Evolutionary conservation across 345 rosid species (phyloP).

Genomic region (Eucalyptus marginata): DNA sequence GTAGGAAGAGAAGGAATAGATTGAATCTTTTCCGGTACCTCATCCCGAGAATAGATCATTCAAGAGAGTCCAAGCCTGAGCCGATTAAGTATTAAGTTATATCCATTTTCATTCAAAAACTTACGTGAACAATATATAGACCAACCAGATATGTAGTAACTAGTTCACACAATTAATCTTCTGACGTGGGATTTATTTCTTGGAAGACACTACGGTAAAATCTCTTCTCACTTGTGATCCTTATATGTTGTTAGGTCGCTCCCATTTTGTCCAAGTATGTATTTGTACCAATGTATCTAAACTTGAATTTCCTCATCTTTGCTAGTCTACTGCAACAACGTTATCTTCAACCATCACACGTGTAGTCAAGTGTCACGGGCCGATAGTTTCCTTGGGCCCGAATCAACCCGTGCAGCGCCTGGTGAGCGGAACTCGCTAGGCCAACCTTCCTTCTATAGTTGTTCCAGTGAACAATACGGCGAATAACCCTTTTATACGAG

Average conservation of each 20-base stretch:
- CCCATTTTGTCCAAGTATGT: neutral
- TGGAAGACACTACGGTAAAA: neutral
- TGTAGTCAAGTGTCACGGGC: neutral
- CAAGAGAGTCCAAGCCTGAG: neutral
- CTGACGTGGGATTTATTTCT: neutral
- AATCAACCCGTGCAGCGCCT: no score
- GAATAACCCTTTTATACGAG: no score
- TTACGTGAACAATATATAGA: neutral
- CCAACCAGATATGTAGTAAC: neutral
- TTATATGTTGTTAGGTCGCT: neutral
- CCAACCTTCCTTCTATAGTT: no score
- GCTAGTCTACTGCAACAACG: neutral
- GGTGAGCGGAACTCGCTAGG: no score
- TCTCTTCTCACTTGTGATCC: neutral
- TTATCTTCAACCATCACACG: neutral
- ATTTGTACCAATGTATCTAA: neutral
- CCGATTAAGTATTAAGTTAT: neutral
- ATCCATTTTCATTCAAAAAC: neutral
- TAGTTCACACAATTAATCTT: neutral
- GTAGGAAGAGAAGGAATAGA: neutral
- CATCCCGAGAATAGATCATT: neutral
- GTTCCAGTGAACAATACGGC: no score
- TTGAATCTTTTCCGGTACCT: neutral
- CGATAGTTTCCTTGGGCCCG: no score
- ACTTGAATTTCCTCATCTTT: neutral